phyloP scores from a whole-genome alignment of 225 moss, liverwort and hornwort species.

The Rhytidiadelphus loreus region DNA sequence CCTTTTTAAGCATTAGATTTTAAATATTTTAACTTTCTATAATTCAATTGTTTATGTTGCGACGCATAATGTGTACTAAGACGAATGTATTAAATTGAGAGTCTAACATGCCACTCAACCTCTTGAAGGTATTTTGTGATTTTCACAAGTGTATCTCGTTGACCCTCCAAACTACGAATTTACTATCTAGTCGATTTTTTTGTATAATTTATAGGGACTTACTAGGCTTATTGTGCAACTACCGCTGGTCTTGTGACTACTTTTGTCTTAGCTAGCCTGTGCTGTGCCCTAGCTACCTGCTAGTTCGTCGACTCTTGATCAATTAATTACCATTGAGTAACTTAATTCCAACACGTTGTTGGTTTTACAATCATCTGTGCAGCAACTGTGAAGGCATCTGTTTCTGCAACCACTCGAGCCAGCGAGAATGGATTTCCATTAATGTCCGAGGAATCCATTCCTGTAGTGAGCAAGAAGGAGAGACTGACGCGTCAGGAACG shows the following conservation, averaged over 20 bases:
- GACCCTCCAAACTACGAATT: not conserved
- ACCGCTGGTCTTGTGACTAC: not conserved
- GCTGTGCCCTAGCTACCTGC: not conserved
- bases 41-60: not conserved
- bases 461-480: slow-evolving; percentile 19
- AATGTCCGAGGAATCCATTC: slow-evolving; percentile 16
- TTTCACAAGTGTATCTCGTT: not conserved
- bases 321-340: not conserved
- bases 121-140: not conserved
- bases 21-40: not conserved
- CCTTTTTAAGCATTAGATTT: not conserved
- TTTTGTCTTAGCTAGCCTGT: too few species aligned
- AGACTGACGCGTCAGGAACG: slow-evolving; percentile 45
- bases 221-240: not conserved
- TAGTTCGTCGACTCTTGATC: not conserved
- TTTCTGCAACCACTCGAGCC: slow-evolving; percentile 1
- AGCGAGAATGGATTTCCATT: slow-evolving; percentile 10
- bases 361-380: not conserved
- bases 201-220: not conserved
- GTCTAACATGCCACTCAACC: not conserved
- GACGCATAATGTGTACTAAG: not conserved
- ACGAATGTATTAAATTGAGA: not conserved
- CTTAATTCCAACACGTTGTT: not conserved
- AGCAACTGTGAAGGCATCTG: slow-evolving; percentile 15
- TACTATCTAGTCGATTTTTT: not conserved